phyloP scores from a whole-genome alignment of 257 asterid genomes.

The Handroanthus guayacan region DNA sequence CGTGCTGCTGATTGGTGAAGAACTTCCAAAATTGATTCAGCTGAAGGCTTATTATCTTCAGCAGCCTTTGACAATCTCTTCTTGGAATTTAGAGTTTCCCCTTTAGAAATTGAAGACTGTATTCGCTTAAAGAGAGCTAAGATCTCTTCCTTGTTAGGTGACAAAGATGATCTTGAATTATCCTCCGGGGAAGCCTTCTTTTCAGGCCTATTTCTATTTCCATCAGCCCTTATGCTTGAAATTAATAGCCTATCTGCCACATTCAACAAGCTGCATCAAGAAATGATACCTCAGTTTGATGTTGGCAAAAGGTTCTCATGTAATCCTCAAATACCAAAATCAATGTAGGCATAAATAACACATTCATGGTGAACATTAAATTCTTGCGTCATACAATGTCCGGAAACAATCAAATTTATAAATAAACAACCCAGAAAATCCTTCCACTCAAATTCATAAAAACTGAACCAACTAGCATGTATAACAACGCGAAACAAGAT shows the following conservation, averaged over 20 bases:
- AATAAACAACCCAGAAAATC: not conserved
- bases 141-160: constrained; percentile 73
- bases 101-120: constrained; percentile 67
- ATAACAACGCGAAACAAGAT: not conserved
- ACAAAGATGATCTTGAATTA: constrained; percentile 42
- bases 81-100: constrained; percentile 47
- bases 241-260: constrained; percentile 67
- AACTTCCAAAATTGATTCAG: constrained; percentile 63
- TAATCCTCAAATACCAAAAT: constrained; percentile 4
- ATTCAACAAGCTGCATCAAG: constrained; percentile 94
- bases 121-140: constrained; percentile 73
- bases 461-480: not conserved
- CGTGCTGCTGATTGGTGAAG: constrained; percentile 60
- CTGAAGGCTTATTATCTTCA: constrained; percentile 53
- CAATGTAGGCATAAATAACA: not conserved
- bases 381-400: not conserved
- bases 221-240: constrained; percentile 51
- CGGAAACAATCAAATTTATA: not conserved
- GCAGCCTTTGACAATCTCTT: constrained; percentile 47
- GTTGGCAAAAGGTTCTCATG: constrained; percentile 22
- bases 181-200: constrained; percentile 42
- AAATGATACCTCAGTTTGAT: constrained; percentile 65
- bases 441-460: not conserved
- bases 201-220: constrained; percentile 40
- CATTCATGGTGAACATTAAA: too few species aligned